These are phyloP conservation scores for Botrytis fabae DNA, from an alignment of 2,329 filamentous ascomycete genomes.

Conservation along the genomic window DNA sequence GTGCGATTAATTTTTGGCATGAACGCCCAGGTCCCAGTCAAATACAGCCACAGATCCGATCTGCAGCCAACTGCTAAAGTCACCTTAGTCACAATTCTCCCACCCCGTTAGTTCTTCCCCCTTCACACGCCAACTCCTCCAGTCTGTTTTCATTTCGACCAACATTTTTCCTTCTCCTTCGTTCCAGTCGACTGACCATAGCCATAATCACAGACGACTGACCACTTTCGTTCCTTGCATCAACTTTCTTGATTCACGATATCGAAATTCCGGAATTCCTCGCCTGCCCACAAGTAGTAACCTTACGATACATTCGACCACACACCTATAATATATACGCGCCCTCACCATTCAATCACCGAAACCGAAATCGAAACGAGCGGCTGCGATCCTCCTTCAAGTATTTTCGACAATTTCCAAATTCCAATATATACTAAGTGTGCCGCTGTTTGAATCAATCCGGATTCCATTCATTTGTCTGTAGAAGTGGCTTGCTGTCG, in stretches of 20 bases:
- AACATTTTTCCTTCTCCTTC: constrained; percentile 20
- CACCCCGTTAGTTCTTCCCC: constrained; percentile 10
- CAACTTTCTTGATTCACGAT: constrained; percentile 24
- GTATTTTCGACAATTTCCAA: constrained; percentile 10
- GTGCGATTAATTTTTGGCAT: constrained; percentile 17
- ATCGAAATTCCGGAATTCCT: constrained; percentile 28
- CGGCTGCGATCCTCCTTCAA: constrained; percentile 20
- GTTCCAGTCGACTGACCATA: constrained; percentile 21
- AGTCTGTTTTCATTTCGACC: background rate
- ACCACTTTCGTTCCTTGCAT: constrained; percentile 30
- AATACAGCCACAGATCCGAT: constrained; percentile 23
- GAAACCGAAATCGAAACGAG: constrained; percentile 23
- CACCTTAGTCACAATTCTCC: constrained; percentile 5
- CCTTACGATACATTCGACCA: constrained; percentile 19
- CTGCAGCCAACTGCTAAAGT: constrained; percentile 11
- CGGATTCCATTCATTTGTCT: constrained; percentile 27
- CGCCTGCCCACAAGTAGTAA: constrained; percentile 18
- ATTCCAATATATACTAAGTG: constrained; percentile 15
- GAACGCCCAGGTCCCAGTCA: constrained; percentile 17
- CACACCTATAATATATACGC: constrained; percentile 25
- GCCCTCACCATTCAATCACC: constrained; percentile 18
- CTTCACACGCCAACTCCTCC: constrained; percentile 17
- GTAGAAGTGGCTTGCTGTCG: constrained; percentile 10
- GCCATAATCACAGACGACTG: constrained; percentile 26
- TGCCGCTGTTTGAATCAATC: background rate